Evolutionary conservation across 2,329 filamentous ascomycete genomes (phyloP).

Genomic region (Epichloe amarillans): DNA sequence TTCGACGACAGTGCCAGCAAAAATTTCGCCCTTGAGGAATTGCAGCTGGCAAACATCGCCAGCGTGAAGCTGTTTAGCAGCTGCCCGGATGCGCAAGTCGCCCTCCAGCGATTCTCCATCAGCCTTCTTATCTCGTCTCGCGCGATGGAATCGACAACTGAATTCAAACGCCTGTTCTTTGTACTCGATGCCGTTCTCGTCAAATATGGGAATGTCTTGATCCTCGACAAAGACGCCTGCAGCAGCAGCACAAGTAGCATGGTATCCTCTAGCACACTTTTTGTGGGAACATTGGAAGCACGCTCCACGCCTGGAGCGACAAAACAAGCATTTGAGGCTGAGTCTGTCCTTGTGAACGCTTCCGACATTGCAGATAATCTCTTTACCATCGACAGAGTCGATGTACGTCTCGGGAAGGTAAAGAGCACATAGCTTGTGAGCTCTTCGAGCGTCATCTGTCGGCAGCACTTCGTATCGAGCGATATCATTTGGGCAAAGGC

Average conservation of each 20-base stretch:
- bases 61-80: conserved; percentile 52
- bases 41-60: conserved; percentile 82
- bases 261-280: conserved; percentile 87
- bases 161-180: conserved; percentile 86
- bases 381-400: conserved; percentile 53
- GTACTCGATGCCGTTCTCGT: conserved; percentile 83
- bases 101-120: conserved; percentile 57
- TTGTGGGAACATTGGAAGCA: conserved; percentile 95
- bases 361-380: conserved; percentile 66
- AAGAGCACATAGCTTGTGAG: conserved; percentile 76
- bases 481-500: conserved; percentile 84
- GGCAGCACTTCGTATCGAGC: conserved; percentile 68
- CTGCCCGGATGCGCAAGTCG: conserved; percentile 53
- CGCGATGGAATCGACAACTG: conserved; percentile 84
- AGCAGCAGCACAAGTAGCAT: conserved; percentile 84
- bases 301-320: conserved; percentile 84
- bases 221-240: conserved; percentile 88
- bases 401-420: conserved; percentile 91
- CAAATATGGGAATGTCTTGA: conserved; percentile 72
- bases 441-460: conserved; percentile 77
- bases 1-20: conserved; percentile 77
- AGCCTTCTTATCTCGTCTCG: conserved; percentile 68
- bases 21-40: conserved; percentile 71
- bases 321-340: conserved; percentile 89
- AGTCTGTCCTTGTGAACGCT: conserved; percentile 75